Evolutionary conservation across 2,329 filamentous ascomycete genomes (phyloP).

Genomic region (Cadophora sp.): DNA sequence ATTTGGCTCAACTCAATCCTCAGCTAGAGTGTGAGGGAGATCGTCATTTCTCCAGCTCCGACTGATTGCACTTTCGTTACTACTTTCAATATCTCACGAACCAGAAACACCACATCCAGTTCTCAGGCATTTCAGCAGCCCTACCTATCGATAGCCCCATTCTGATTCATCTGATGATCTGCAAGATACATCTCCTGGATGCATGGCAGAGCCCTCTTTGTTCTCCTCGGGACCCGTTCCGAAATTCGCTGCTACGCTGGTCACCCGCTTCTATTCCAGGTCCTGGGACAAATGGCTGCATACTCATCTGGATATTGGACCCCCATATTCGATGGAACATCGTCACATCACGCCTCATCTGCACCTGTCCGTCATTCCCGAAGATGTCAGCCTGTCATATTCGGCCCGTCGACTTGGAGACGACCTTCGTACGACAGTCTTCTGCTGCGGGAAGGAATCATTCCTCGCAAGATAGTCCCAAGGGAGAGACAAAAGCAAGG

Average conservation of each 20-base stretch:
- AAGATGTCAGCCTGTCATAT: background rate
- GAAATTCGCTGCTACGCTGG: background rate
- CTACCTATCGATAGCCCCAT: background rate
- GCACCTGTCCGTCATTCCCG: conserved; percentile 3
- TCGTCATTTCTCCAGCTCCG: conserved; percentile 6
- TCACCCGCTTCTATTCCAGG: conserved; percentile 12
- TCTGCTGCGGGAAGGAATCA: background rate
- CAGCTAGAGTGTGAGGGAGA: background rate
- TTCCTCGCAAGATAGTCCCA: background rate
- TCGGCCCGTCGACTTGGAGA: conserved; percentile 17
- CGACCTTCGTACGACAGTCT: conserved; percentile 3
- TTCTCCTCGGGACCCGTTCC: background rate
- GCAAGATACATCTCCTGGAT: background rate
- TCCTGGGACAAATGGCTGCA: conserved; percentile 7
- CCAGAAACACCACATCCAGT: no score
- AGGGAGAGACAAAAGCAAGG: conserved; percentile 9
- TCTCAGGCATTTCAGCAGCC: background rate
- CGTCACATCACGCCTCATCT: conserved; percentile 6
- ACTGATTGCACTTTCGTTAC: conserved; percentile 1
- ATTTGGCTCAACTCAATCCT: background rate
- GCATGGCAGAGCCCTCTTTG: no score
- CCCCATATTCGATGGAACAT: background rate
- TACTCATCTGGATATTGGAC: background rate
- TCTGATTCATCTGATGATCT: conserved; percentile 9
- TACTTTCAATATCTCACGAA: conserved; percentile 3